Percentiles rank a stretch among this genome's conserved stretches.
phyloP scores from a whole-genome alignment of 192 early-diverging fungal genomes.

The Diversispora epigaea region DNA sequence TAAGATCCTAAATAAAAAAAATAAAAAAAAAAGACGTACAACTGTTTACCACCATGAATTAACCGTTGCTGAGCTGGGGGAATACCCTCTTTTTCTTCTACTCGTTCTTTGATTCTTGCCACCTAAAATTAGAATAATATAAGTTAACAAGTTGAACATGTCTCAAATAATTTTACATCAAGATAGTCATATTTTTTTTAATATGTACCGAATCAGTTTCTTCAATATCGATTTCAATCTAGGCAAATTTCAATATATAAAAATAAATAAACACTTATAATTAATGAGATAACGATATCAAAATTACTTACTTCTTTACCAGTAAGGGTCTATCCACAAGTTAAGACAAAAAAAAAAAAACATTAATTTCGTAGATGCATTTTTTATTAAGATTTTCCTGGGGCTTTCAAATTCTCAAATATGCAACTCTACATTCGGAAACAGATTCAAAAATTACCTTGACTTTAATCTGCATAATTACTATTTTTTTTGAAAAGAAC shows the following conservation, averaged over 20 bases:
- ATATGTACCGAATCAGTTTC: constrained; percentile 61
- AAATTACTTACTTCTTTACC: constrained; percentile 73
- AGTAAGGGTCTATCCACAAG: constrained; percentile 67
- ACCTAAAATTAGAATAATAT: constrained; percentile 47
- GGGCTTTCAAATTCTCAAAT: too few relatives aligned
- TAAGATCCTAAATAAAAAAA: neutral
- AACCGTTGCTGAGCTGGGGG: constrained; percentile 94
- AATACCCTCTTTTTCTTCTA: constrained; percentile 97
- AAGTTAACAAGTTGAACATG: neutral
- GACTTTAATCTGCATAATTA: too few relatives aligned
- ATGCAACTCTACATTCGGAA: too few relatives aligned
- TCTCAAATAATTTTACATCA: neutral
- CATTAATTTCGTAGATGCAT: too few relatives aligned
- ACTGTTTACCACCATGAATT: constrained; percentile 93
- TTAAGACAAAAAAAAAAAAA: too few relatives aligned
- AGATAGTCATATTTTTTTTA: neutral
- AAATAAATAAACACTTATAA: neutral
- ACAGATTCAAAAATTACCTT: too few relatives aligned
- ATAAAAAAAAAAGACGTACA: constrained; percentile 53
- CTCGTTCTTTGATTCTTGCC: constrained; percentile 83
- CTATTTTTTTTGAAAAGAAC: too few relatives aligned
- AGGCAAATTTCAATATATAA: constrained; percentile 8
- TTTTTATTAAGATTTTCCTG: too few relatives aligned
- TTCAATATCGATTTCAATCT: constrained; percentile 94
- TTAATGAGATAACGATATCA: neutral